These are phyloP conservation scores for Macrophomina pseudophaseolina DNA, from an alignment of 2,329 filamentous ascomycete species.

Conservation along the genomic window DNA sequence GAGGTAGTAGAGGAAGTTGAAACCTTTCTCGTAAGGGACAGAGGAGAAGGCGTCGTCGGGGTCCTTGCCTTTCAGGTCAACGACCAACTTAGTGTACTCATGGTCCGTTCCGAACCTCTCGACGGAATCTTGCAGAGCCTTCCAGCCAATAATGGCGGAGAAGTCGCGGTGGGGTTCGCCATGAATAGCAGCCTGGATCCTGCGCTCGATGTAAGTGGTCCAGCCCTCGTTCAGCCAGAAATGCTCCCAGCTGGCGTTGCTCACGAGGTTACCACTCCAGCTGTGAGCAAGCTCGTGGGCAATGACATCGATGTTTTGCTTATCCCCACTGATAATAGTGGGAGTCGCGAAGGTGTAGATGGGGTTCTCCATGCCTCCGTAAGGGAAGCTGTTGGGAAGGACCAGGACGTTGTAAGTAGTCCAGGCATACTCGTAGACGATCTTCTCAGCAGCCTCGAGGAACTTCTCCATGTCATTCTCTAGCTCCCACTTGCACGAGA, in stretches of 20 bases:
- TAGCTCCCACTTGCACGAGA: slow-evolving; percentile 87
- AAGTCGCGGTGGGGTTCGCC: slow-evolving; percentile 89
- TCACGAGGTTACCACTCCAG: slow-evolving; percentile 89
- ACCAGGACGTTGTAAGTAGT: slow-evolving; percentile 94
- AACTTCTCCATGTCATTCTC: slow-evolving; percentile 91
- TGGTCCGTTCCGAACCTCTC: slow-evolving; percentile 80
- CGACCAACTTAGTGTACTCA: slow-evolving; percentile 89
- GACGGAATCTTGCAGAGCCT: slow-evolving; percentile 80
- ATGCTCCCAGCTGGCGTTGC: slow-evolving; percentile 80
- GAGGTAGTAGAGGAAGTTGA: slow-evolving; percentile 89
- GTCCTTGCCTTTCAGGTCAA: slow-evolving; percentile 86
- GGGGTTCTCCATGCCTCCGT: slow-evolving; percentile 80
- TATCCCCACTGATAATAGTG: slow-evolving; percentile 83
- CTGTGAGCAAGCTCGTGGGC: slow-evolving; percentile 79
- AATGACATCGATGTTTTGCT: slow-evolving; percentile 93
- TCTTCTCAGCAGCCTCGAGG: slow-evolving; percentile 80
- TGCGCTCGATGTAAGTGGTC: slow-evolving; percentile 92
- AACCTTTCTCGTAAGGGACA: slow-evolving; percentile 95
- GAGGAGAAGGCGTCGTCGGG: slow-evolving; percentile 95
- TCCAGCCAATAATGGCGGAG: slow-evolving; percentile 95
- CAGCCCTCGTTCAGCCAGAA: slow-evolving; percentile 78
- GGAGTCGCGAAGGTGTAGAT: slow-evolving; percentile 95
- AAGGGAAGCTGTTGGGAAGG: slow-evolving; percentile 75
- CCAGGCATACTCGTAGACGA: slow-evolving; percentile 84
- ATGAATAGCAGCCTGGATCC: slow-evolving; percentile 77